These are phyloP conservation scores for Biscutella laevigata DNA, from an alignment of 441 rosid species.

Conservation along the genomic window DNA sequence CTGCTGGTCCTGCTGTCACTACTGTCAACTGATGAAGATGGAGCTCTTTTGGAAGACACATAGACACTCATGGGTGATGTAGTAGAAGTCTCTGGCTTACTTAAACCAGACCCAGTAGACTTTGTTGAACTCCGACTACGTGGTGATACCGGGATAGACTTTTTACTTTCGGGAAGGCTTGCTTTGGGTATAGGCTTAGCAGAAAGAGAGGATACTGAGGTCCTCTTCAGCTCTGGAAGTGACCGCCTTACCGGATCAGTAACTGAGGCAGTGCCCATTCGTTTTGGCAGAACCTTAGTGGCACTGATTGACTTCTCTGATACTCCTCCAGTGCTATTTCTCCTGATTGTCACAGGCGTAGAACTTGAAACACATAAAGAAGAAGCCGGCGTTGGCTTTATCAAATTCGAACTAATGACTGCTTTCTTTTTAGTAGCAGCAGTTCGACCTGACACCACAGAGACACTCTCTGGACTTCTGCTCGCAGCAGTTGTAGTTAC, in stretches of 20 bases:
- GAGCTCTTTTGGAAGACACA: conserved; percentile 47
- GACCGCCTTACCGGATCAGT: conserved; percentile 59
- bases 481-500: conserved; percentile 32
- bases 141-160: conserved; percentile 41
- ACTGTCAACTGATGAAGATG: conserved; percentile 62
- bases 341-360: conserved; percentile 44
- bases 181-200: conserved; percentile 38
- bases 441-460: conserved; percentile 34
- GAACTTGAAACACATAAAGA: conserved; percentile 39
- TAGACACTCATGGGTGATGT: conserved; percentile 45
- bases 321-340: conserved; percentile 87
- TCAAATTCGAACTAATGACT: conserved; percentile 37
- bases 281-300: conserved; percentile 33
- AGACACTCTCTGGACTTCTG: conserved; percentile 34
- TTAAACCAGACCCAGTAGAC: conserved; percentile 44
- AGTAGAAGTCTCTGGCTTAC: conserved; percentile 42
- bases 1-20: conserved; percentile 46
- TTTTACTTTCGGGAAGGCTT: conserved; percentile 42
- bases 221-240: conserved; percentile 73
- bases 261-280: conserved; percentile 28
- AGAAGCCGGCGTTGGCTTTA: conserved; percentile 41
- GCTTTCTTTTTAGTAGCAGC: conserved; percentile 50
- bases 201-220: conserved; percentile 61
- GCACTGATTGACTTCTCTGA: conserved; percentile 40
- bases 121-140: conserved; percentile 42